Conservation (phyloP, 768 basidiomycete species). For the Suillus fuscotomentosus region DNA sequence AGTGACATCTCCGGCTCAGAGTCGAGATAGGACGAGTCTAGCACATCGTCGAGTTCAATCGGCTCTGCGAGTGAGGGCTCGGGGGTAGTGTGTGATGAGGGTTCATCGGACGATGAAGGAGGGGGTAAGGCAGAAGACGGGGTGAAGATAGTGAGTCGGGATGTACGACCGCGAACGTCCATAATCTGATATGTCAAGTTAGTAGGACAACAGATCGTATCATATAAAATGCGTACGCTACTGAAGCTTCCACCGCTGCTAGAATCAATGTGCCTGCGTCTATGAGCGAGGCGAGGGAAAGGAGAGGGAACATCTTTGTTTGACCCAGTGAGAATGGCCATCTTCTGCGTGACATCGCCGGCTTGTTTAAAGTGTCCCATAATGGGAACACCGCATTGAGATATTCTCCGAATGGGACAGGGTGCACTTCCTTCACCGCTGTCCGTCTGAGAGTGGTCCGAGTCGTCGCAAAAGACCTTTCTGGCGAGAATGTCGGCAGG, state of each 20-base stretch:
- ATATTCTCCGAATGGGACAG: conserved; percentile 15
- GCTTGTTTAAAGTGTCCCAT: conserved; percentile 39
- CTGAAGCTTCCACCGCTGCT: conserved; percentile 33
- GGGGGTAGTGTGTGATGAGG: conserved; percentile 31
- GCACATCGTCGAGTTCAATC: conserved; percentile 67
- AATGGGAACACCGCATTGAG: conserved; percentile 23
- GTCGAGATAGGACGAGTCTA: conserved; percentile 71
- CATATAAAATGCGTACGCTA: conserved; percentile 30
- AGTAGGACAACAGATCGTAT: conserved; percentile 9
- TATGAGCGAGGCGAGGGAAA: conserved; percentile 23
- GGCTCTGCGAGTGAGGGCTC: conserved; percentile 46
- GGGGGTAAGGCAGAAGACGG: conserved; percentile 28
- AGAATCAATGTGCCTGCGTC: conserved; percentile 24
- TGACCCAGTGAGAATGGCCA: conserved; percentile 26
- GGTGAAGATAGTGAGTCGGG: conserved; percentile 33
- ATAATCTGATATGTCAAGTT: conserved; percentile 20
- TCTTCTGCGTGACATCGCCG: conserved; percentile 15
- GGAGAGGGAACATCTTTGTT: conserved; percentile 34
- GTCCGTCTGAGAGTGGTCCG: conserved; percentile 39
- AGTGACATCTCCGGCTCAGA: conserved; percentile 43
- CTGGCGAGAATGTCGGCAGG: conserved; percentile 72
- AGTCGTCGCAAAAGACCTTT: conserved; percentile 50
- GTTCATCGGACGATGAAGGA: conserved; percentile 37
- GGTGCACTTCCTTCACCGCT: conserved; percentile 32
- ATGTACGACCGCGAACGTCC: conserved; percentile 31